Conservation (phyloP, 225 moss, liverwort and hornwort genomes). For the Marchantia paleacea region DNA sequence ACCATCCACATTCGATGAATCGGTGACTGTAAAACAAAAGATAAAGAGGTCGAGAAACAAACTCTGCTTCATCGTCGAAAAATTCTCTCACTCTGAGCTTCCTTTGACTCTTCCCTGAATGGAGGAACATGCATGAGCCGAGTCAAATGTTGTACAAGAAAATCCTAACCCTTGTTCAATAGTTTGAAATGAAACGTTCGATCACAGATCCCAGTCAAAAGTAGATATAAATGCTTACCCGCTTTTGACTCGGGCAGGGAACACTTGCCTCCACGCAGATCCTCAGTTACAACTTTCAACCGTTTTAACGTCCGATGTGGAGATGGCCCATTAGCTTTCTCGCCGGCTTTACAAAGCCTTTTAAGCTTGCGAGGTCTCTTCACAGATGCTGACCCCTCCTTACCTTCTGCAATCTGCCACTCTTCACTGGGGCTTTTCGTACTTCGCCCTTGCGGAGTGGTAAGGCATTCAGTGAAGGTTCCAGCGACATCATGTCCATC, state of each 20-base stretch:
- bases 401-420: conserved; percentile 20
- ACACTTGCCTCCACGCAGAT: conserved; percentile 9
- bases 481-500: not conserved
- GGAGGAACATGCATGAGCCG: not conserved
- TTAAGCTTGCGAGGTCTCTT: conserved; percentile 36
- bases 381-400: conserved; percentile 16
- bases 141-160: not conserved
- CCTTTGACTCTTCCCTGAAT: conserved; percentile 54
- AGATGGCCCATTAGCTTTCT: conserved; percentile 3
- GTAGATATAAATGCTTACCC: conserved; percentile 6
- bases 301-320: not conserved
- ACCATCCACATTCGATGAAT: not conserved
- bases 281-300: not conserved
- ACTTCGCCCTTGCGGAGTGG: conserved; percentile 5
- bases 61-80: conserved; percentile 96
- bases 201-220: not conserved
- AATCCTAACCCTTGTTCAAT: too few relatives aligned
- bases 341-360: conserved; percentile 35
- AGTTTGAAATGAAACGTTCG: not conserved
- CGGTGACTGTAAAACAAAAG: not conserved
- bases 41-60: conserved; percentile 21
- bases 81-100: conserved; percentile 56
- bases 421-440: conserved; percentile 25
- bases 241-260: not conserved
- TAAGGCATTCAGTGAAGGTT: not conserved